phyloP scores from a whole-genome alignment of 192 early-diverging fungal genomes.

The Phlyctochytrium planicorne region DNA sequence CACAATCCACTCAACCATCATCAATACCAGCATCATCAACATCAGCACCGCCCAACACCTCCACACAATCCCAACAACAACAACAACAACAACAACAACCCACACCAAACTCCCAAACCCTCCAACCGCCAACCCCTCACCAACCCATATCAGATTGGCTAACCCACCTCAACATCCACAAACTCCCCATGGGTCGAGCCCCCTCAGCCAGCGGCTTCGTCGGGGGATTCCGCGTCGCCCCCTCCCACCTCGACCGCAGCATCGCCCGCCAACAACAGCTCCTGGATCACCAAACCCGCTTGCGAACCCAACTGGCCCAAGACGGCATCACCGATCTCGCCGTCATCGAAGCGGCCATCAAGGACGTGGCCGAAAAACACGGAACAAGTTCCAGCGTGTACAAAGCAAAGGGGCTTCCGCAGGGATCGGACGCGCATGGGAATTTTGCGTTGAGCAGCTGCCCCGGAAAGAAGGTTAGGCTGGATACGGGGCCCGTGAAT shows the following conservation, averaged over 20 bases:
- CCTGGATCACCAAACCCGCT: no score
- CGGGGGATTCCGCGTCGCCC: conserved; percentile 20
- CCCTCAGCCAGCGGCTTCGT: conserved; percentile 16
- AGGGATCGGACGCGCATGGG: conserved; percentile 32
- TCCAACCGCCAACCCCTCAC: neutral
- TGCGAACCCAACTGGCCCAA: no score
- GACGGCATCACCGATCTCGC: no score
- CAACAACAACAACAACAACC: neutral
- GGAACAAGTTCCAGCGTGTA: no score
- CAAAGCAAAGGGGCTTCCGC: neutral
- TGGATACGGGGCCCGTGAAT: conserved; percentile 63
- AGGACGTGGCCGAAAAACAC: no score
- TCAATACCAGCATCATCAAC: neutral
- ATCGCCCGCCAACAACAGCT: no score
- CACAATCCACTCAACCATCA: no score
- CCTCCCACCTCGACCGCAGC: neutral
- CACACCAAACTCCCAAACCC: neutral
- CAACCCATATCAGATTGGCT: conserved; percentile 10
- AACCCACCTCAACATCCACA: conserved; percentile 15
- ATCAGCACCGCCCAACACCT: neutral
- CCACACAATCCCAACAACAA: neutral
- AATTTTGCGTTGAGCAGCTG: conserved; percentile 70
- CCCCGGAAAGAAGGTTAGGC: conserved; percentile 78
- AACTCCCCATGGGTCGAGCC: conserved; percentile 24
- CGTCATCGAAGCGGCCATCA: no score